Percentiles rank a stretch among this genome's conserved stretches.
These are phyloP conservation scores for Anisodus tanguticus DNA, from an alignment of 257 asterid species.

Conservation along the genomic window DNA sequence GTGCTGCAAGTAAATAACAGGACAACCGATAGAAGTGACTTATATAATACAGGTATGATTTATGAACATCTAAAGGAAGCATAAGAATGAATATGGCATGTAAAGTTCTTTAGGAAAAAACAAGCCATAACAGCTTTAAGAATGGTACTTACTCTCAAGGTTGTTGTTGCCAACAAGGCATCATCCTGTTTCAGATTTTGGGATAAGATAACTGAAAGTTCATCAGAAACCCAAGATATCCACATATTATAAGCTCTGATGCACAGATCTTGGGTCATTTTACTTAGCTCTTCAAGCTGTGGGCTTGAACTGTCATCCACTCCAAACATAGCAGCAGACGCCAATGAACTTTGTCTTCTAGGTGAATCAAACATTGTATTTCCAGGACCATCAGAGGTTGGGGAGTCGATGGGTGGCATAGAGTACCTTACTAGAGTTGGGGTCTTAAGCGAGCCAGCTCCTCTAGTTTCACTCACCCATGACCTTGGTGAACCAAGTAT, in stretches of 20 bases:
- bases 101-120: neutral
- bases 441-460: slow-evolving; percentile 46
- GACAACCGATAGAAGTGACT: neutral
- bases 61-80: slow-evolving; percentile 14
- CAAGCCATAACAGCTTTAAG: slow-evolving; percentile 20
- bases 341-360: slow-evolving; percentile 69
- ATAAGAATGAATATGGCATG: neutral
- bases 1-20: slow-evolving; percentile 1
- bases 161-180: slow-evolving; percentile 74
- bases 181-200: slow-evolving; percentile 74
- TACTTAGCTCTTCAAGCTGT: slow-evolving; percentile 79
- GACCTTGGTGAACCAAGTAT: slow-evolving; percentile 96
- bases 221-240: slow-evolving; percentile 89
- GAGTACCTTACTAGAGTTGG: slow-evolving; percentile 50
- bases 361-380: slow-evolving; percentile 66
- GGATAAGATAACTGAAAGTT: slow-evolving; percentile 66
- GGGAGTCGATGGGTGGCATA: slow-evolving; percentile 51
- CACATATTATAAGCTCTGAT: slow-evolving; percentile 84
- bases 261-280: slow-evolving; percentile 77
- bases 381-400: slow-evolving; percentile 58
- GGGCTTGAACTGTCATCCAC: slow-evolving; percentile 77
- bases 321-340: slow-evolving; percentile 72
- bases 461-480: slow-evolving; percentile 66
- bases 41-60: neutral
- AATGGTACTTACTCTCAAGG: slow-evolving; percentile 70